A percentile compares a stretch with the other conserved stretches of the same genome.
phyloP scores from a whole-genome alignment of 2,329 filamentous ascomycete species.

The Penicillium nordicum region DNA sequence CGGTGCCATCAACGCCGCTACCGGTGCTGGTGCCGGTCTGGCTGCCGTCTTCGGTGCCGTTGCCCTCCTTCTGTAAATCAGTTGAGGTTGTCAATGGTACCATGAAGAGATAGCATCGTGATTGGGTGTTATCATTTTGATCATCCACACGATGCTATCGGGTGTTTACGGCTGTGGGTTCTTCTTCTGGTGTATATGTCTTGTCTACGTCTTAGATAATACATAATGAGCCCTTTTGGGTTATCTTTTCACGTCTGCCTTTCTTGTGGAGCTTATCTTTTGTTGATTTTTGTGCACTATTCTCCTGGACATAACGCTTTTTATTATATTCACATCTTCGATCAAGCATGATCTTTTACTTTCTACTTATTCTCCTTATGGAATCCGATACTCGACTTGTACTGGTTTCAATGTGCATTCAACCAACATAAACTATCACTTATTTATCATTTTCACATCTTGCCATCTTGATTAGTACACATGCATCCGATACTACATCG shows the following conservation, averaged over 20 bases:
- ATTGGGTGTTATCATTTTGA: background rate
- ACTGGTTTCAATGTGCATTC: background rate
- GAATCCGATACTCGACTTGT: too few relatives aligned
- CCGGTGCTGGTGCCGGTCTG: constrained; percentile 50
- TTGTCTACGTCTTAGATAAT: constrained; percentile 28
- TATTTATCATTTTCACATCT: background rate
- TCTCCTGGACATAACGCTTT: constrained; percentile 17
- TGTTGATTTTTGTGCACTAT: constrained; percentile 10
- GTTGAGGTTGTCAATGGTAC: constrained; percentile 2
- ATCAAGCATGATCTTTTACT: constrained; percentile 7
- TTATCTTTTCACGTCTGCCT: constrained; percentile 11
- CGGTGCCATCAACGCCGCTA: constrained; percentile 49
- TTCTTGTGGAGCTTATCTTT: constrained; percentile 2
- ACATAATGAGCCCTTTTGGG: constrained; percentile 39
- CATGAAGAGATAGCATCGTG: background rate
- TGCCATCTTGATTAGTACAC: background rate
- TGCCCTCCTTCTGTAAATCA: constrained; percentile 45
- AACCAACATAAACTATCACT: too few relatives aligned
- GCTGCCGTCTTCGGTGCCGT: constrained; percentile 53
- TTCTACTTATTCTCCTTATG: background rate
- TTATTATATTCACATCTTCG: constrained; percentile 6
- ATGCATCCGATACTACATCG: background rate
- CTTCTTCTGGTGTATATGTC: constrained; percentile 4
- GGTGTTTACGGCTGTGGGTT: constrained; percentile 8
- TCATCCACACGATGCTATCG: constrained; percentile 1